phyloP scores from a whole-genome alignment of 331 rosid species.

The Pyracantha coccinea region DNA sequence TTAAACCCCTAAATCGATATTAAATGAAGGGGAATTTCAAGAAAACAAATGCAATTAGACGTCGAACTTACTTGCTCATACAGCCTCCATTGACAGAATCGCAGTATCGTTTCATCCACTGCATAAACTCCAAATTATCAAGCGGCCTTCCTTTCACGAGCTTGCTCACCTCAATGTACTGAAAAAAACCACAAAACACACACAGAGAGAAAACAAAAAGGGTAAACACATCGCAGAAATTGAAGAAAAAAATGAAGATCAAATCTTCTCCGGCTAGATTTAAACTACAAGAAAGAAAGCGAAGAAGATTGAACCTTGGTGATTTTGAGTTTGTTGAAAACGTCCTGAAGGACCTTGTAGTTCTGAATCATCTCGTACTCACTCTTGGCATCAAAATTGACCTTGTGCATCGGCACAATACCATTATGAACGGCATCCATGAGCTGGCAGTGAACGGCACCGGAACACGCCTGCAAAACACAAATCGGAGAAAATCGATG shows the following conservation, averaged over 20 bases:
- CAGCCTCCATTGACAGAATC: constrained; percentile 62
- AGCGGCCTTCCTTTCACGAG: constrained; percentile 90
- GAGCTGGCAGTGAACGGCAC: constrained; percentile 96
- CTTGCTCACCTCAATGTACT: constrained; percentile 90
- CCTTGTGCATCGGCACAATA: constrained; percentile 93
- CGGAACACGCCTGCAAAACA: constrained; percentile 60
- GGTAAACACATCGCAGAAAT: neutral
- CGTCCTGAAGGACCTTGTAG: constrained; percentile 95
- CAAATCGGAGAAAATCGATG: neutral
- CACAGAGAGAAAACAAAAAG: neutral
- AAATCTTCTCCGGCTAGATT: neutral
- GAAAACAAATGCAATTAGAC: neutral
- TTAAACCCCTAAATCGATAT: neutral
- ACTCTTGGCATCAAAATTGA: constrained; percentile 85
- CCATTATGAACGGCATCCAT: constrained; percentile 89
- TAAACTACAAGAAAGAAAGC: neutral
- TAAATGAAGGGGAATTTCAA: neutral
- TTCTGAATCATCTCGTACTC: constrained; percentile 99
- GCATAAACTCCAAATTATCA: constrained; percentile 94
- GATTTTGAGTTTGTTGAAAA: constrained; percentile 83
- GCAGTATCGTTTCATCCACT: constrained; percentile 92
- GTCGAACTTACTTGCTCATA: constrained; percentile 28
- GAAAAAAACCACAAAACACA: neutral
- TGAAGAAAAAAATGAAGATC: too few species aligned
- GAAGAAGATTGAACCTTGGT: constrained; percentile 46